Evolutionary conservation across 2,329 filamentous ascomycete genomes (phyloP).

Genomic region (Macroventuria anomochaeta): DNA sequence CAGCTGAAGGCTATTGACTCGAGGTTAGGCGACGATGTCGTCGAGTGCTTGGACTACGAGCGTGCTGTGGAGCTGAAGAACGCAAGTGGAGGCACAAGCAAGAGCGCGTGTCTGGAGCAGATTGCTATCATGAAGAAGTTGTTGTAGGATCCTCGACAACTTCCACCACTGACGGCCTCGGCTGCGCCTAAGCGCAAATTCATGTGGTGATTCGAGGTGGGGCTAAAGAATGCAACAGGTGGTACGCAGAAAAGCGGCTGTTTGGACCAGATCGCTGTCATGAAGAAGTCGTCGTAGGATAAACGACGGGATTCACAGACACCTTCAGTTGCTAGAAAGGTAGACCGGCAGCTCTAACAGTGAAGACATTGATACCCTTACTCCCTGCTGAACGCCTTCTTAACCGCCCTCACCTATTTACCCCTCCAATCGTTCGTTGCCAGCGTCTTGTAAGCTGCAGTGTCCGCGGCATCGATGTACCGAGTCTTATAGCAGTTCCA

Average conservation of each 20-base stretch:
- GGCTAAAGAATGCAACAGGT: conserved; percentile 77
- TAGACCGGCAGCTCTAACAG: not conserved
- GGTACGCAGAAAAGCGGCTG: conserved; percentile 77
- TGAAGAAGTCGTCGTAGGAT: conserved; percentile 54
- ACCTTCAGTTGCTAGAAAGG: not conserved
- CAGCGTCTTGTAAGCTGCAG: not conserved
- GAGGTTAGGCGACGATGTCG: conserved; percentile 74
- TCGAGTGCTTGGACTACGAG: conserved; percentile 78
- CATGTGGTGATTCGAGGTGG: too few relatives aligned
- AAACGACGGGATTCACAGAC: too few relatives aligned
- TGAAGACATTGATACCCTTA: conserved; percentile 4
- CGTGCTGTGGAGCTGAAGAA: conserved; percentile 79
- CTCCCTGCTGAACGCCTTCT: not conserved
- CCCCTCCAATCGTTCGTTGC: not conserved
- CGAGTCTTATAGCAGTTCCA: not conserved
- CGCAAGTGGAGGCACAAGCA: conserved; percentile 80
- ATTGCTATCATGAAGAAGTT: conserved; percentile 60
- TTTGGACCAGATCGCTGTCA: conserved; percentile 66
- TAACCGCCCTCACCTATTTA: not conserved
- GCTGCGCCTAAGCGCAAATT: too few relatives aligned
- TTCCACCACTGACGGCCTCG: too few relatives aligned
- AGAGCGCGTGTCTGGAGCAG: conserved; percentile 69
- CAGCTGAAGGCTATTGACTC: conserved; percentile 72
- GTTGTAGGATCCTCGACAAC: conserved; percentile 34
- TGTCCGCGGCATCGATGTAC: not conserved